phyloP scores from a whole-genome alignment of 2,329 filamentous ascomycete genomes.

The Hypoxylon sp. region DNA sequence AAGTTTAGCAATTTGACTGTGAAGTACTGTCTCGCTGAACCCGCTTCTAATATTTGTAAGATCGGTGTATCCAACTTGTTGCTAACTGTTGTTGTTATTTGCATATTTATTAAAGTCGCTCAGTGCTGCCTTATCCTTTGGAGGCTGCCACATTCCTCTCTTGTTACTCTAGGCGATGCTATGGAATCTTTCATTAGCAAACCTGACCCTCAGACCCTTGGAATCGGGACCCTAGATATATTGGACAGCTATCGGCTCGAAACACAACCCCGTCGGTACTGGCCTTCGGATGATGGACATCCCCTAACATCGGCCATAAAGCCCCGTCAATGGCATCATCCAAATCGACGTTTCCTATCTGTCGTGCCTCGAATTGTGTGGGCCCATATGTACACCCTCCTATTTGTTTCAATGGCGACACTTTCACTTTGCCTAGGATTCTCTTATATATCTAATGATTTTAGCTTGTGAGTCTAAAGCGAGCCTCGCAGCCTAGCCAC shows the following conservation, averaged over 20 bases:
- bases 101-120: slow-evolving; percentile 14
- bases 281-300: slow-evolving; percentile 2
- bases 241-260: slow-evolving; percentile 20
- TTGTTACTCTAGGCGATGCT: slow-evolving; percentile 40
- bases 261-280: slow-evolving; percentile 7
- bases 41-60: slow-evolving; percentile 4
- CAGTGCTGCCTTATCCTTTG: slow-evolving; percentile 24
- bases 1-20: slow-evolving; percentile 22
- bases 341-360: slow-evolving; percentile 12
- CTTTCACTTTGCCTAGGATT: slow-evolving; percentile 2
- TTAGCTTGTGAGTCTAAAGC: slow-evolving; percentile 20
- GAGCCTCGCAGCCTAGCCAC: neutral
- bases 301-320: slow-evolving; percentile 5
- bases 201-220: slow-evolving; percentile 27
- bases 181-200: slow-evolving; percentile 41
- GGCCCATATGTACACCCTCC: slow-evolving; percentile 21
- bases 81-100: slow-evolving; percentile 16
- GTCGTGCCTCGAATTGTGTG: slow-evolving; percentile 19
- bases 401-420: slow-evolving; percentile 6
- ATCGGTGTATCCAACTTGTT: slow-evolving; percentile 21
- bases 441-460: neutral
- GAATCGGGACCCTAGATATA: slow-evolving; percentile 30
- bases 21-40: slow-evolving; percentile 33
- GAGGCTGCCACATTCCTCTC: slow-evolving; percentile 19
- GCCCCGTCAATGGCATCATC: slow-evolving; percentile 16